A percentile compares a stretch with the other conserved stretches of the same genome.
phyloP scores from a whole-genome alignment of 306 rosid genomes.

The Acacia confusa region DNA sequence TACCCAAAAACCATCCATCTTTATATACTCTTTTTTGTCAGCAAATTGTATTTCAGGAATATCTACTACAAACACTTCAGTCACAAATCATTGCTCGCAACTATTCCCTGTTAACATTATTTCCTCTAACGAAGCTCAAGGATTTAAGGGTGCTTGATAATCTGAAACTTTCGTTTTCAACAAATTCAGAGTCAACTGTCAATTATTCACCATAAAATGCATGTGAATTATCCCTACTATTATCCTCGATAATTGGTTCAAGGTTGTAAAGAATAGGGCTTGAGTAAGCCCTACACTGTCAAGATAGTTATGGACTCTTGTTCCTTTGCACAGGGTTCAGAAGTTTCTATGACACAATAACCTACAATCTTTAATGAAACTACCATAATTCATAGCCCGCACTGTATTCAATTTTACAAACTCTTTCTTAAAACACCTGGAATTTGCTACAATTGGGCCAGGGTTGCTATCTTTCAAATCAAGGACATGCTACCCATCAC shows the following conservation, averaged over 20 bases:
- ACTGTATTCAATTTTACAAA: conserved; percentile 22
- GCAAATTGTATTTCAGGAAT: conserved; percentile 27
- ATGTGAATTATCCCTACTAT: conserved; percentile 7
- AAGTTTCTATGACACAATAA: neutral
- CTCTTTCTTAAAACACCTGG: conserved; percentile 17
- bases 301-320: neutral
- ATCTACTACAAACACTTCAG: conserved; percentile 16
- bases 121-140: conserved; percentile 28
- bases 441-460: conserved; percentile 28
- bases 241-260: conserved; percentile 28
- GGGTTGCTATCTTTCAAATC: neutral
- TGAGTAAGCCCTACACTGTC: neutral
- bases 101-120: neutral
- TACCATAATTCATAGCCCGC: conserved; percentile 20
- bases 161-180: conserved; percentile 19
- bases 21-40: conserved; percentile 27
- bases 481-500: neutral
- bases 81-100: conserved; percentile 13
- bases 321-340: neutral
- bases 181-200: conserved; percentile 1
- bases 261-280: conserved; percentile 15
- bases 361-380: conserved; percentile 21
- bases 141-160: conserved; percentile 29
- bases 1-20: conserved; percentile 21
- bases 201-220: conserved; percentile 23